phyloP scores from a whole-genome alignment of 306 rosid species.

The Corylus avellana region DNA sequence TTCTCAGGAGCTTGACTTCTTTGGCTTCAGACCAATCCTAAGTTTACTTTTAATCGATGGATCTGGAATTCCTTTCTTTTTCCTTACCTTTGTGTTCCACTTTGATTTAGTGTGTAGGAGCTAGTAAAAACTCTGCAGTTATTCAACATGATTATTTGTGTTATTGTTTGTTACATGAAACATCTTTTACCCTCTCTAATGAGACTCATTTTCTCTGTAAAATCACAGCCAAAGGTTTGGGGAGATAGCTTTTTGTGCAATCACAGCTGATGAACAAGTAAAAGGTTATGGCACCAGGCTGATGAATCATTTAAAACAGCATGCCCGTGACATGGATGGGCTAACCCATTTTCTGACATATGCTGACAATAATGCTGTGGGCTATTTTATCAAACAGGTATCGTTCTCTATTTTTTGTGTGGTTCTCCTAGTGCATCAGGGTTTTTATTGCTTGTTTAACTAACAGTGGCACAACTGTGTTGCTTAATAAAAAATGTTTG shows the following conservation, averaged over 20 bases:
- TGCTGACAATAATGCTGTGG: constrained; percentile 99
- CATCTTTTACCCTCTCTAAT: constrained; percentile 11
- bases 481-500: constrained; percentile 12
- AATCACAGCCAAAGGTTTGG: constrained; percentile 81
- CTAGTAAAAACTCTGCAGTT: background rate
- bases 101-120: background rate
- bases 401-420: constrained; percentile 18
- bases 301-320: constrained; percentile 96
- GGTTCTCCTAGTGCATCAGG: constrained; percentile 9
- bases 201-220: constrained; percentile 23
- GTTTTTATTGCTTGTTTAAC: constrained; percentile 14
- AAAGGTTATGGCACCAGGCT: constrained; percentile 95
- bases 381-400: constrained; percentile 98
- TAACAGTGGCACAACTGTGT: constrained; percentile 11
- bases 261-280: constrained; percentile 95
- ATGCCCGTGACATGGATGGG: constrained; percentile 90
- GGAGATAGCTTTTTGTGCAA: constrained; percentile 96
- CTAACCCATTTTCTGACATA: constrained; percentile 96
- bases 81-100: background rate
- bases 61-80: background rate
- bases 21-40: background rate
- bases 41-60: background rate
- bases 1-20: background rate
- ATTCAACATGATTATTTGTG: background rate
- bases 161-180: background rate